These are phyloP conservation scores for Helotiales sp. DNA, from an alignment of 2,329 filamentous ascomycete species.

Conservation along the genomic window DNA sequence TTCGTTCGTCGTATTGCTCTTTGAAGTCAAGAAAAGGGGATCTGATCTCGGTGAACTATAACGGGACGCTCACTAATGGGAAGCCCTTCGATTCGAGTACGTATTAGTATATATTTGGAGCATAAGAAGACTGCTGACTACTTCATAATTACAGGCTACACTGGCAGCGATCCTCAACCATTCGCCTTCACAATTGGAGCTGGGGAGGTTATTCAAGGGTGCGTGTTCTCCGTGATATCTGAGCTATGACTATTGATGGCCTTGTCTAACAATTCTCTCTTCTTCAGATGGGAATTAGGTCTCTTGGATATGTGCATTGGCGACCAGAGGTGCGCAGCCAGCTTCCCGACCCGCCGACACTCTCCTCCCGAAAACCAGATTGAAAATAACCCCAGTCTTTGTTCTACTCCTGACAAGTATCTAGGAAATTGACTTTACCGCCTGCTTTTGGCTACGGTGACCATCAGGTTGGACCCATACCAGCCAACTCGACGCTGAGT, in stretches of 20 bases:
- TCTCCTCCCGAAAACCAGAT: too few relatives aligned
- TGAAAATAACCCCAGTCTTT: neutral
- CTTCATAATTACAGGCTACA: conserved; percentile 2
- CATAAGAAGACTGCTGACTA: neutral
- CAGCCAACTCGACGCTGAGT: conserved; percentile 20
- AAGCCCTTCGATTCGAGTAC: conserved; percentile 14
- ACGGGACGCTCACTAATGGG: conserved; percentile 19
- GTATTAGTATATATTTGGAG: neutral
- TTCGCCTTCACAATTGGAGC: conserved; percentile 13
- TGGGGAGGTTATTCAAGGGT: conserved; percentile 17
- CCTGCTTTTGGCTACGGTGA: conserved; percentile 14
- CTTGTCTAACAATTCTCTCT: neutral
- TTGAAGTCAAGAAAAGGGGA: conserved; percentile 15
- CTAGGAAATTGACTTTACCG: conserved; percentile 12
- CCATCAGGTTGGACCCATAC: conserved; percentile 16
- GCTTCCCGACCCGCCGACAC: neutral
- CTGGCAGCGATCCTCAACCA: neutral
- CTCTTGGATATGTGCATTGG: conserved; percentile 17
- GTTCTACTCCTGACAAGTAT: neutral
- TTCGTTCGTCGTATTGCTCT: neutral
- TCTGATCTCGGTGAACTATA: conserved; percentile 13
- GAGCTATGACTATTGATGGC: neutral
- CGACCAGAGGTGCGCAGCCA: conserved; percentile 11
- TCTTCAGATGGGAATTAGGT: conserved; percentile 3
- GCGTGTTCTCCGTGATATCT: neutral